Conservation (phyloP, 23 red algal genomes). For the Agarophyton chilense region DNA sequence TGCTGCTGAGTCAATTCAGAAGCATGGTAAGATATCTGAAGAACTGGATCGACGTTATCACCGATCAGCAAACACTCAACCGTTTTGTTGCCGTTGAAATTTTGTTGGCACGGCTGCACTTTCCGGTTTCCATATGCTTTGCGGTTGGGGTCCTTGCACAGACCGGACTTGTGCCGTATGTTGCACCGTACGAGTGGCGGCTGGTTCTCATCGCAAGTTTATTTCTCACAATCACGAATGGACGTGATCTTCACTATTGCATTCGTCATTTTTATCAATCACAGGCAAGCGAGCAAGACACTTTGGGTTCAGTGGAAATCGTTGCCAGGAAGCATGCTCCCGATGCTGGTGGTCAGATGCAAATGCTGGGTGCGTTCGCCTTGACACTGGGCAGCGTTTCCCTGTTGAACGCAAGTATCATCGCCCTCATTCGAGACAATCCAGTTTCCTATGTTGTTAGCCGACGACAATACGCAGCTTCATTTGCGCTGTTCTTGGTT, state of each 20-base stretch:
- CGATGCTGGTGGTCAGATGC: conserved; percentile 24
- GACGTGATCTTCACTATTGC: conserved; percentile 20
- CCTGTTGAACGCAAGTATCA: conserved; percentile 30
- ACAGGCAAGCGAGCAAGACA: not conserved
- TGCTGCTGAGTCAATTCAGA: not conserved
- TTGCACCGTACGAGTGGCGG: conserved; percentile 10
- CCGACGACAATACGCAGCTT: conserved; percentile 24
- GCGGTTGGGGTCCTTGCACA: conserved; percentile 21
- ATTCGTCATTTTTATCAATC: conserved; percentile 16
- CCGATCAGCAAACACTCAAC: conserved; percentile 11
- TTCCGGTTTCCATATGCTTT: conserved; percentile 24
- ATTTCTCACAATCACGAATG: conserved; percentile 18
- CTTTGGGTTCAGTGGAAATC: not conserved
- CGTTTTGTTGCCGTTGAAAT: conserved; percentile 16
- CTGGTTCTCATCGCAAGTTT: conserved; percentile 31
- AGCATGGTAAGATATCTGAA: conserved; percentile 38
- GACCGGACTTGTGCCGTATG: conserved; percentile 19
- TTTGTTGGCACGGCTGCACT: conserved; percentile 7
- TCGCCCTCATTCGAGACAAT: not conserved
- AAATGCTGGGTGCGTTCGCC: conserved; percentile 20
- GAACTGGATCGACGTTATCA: conserved; percentile 24
- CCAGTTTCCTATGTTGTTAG: not conserved
- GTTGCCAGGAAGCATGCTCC: not conserved
- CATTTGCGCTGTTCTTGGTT: conserved; percentile 37
- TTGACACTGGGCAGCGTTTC: conserved; percentile 17